Conservation (phyloP, 306 rosid genomes). For the Cicer yamashitae region DNA sequence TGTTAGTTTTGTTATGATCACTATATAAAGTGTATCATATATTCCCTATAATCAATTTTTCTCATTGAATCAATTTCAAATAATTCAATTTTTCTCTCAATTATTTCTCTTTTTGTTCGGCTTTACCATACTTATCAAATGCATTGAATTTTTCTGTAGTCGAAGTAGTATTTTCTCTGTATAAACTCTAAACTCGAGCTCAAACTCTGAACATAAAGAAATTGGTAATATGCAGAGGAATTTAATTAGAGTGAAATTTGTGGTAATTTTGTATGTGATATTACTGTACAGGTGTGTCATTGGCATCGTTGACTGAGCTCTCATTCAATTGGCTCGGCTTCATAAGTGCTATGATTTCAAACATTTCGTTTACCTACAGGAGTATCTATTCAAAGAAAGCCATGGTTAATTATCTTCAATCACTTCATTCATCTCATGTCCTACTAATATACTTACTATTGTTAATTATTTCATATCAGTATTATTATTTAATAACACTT, state of each 20-base stretch:
- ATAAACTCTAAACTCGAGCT: too few species aligned
- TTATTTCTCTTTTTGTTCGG: too few species aligned
- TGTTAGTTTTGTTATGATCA: too few species aligned
- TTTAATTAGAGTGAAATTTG: conserved; percentile 11
- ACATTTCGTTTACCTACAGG: conserved; percentile 90
- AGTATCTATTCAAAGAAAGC: conserved; percentile 98
- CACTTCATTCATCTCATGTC: background rate
- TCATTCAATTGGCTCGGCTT: conserved; percentile 95
- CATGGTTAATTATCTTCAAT: conserved; percentile 62
- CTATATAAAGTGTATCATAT: too few species aligned
- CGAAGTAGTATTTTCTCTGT: too few species aligned
- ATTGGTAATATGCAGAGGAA: background rate
- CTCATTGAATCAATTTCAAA: too few species aligned
- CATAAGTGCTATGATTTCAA: conserved; percentile 93
- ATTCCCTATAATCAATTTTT: too few species aligned
- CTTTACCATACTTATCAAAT: too few species aligned
- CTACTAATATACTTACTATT: background rate
- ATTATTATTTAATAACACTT: background rate
- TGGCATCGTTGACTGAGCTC: conserved; percentile 96
- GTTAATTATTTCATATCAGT: conserved; percentile 15
- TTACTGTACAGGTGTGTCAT: conserved; percentile 75
- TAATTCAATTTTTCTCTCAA: too few species aligned
- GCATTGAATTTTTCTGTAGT: too few species aligned
- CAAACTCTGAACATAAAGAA: too few species aligned
- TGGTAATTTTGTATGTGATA: conserved; percentile 17